Conservation (phyloP, 768 basidiomycete species). For the Tulasnella sp. region DNA sequence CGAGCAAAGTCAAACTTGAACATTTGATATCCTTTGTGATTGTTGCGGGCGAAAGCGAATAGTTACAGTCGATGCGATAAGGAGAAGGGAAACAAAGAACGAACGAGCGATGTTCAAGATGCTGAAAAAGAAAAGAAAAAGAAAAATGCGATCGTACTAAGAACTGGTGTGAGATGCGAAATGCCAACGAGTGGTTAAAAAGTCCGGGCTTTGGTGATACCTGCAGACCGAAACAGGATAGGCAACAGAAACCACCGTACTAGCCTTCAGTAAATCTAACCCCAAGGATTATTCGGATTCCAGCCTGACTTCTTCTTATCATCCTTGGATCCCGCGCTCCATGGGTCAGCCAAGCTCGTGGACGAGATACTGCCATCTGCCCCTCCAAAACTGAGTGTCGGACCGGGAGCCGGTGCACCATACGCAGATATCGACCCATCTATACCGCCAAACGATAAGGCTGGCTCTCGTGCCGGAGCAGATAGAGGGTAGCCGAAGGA, state of each 20-base stretch:
- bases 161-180: neutral
- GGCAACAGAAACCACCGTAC: neutral
- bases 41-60: neutral
- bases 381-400: constrained; percentile 17
- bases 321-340: constrained; percentile 4
- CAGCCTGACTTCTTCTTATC: neutral
- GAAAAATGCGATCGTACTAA: neutral
- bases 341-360: constrained; percentile 15
- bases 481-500: neutral
- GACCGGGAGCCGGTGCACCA: constrained; percentile 11
- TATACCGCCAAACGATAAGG: constrained; percentile 34
- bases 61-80: neutral
- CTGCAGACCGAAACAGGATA: neutral
- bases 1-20: neutral
- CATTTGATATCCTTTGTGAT: too few species aligned
- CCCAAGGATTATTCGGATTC: constrained; percentile 10
- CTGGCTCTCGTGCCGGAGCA: constrained; percentile 17
- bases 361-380: constrained; percentile 19
- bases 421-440: constrained; percentile 25
- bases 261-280: neutral
- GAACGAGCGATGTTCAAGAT: neutral
- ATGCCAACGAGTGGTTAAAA: neutral
- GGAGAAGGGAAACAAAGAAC: neutral
- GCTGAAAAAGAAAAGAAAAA: neutral
- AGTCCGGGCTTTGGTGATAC: neutral